phyloP scores from a whole-genome alignment of 352 stramenopile species.

The Phytopythium oedochilum region DNA sequence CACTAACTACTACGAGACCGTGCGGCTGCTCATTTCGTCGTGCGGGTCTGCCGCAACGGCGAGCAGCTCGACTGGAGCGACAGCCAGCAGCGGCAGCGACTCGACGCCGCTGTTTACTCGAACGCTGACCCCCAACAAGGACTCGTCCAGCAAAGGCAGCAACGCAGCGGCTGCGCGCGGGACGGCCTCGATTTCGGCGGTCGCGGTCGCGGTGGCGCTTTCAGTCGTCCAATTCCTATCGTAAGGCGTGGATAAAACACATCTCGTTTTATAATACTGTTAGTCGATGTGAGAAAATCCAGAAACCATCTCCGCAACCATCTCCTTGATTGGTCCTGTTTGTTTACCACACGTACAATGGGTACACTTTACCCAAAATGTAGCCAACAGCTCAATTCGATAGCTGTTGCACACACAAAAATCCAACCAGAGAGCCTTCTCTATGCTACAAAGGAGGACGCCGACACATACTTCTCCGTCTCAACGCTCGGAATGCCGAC shows the following conservation, averaged over 20 bases:
- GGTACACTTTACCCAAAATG: too few species aligned
- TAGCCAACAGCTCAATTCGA: neutral
- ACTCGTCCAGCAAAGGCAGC: neutral
- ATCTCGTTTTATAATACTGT: too few species aligned
- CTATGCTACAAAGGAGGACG: too few species aligned
- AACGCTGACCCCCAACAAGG: neutral
- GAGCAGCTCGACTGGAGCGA: neutral
- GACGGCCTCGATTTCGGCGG: neutral
- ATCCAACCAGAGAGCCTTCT: too few species aligned
- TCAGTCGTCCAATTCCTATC: too few species aligned
- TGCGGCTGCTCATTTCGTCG: neutral
- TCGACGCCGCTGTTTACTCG: neutral
- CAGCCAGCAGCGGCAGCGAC: neutral
- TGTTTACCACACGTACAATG: too few species aligned
- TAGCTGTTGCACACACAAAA: neutral
- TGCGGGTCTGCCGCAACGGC: neutral
- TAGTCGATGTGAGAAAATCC: too few species aligned
- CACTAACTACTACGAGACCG: slow-evolving; percentile 5
- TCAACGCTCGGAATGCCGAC: too few species aligned
- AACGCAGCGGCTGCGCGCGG: neutral
- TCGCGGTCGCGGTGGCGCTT: neutral
- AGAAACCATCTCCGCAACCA: too few species aligned
- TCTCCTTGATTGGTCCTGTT: too few species aligned
- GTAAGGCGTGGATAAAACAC: too few species aligned
- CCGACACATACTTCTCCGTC: too few species aligned